Base-by-base conservation (phyloP, 2,329 filamentous ascomycete species). In the Xylariaceae sp. region DNA sequence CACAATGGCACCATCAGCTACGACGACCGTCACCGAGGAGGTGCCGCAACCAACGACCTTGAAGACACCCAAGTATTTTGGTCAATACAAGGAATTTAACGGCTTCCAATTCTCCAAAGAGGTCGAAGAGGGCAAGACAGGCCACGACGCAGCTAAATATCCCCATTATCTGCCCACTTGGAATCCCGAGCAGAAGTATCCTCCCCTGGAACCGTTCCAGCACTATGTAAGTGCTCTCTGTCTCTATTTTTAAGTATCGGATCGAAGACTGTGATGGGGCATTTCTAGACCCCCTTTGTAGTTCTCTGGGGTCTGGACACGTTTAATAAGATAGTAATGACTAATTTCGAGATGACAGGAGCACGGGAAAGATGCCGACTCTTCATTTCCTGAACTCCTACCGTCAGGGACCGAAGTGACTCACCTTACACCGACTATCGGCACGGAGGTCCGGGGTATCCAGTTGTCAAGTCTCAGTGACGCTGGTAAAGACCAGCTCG, bases 401-500 rank as follows among this genome's bases (percentile, higher is more conserved):
- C 74, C 77, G 2, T 67, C 73, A 36, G 71, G 71, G n/a, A 73
- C 72, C 7, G 70, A 76, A 31, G 71, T 84, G 40, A 77, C 73
- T 11, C 75, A 91, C 18, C 71, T 92, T 36, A 90, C 88, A 1
- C 87, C 87, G 1, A 84, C 81, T 43, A 91, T 89, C 59, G 89
- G 89, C 51, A 83, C 86, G 14, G 88, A 91, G 64, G 75, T 93
- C 31, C 75, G 73, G 4, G 87, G 87, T 36, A 73, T 92, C 31
- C 88, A 93, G 69, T 73, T 93, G 31, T 88, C 82, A 71, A 77
- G 79, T 56, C 77, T 93, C 12, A 82, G 74, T 48, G 71, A 83
- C 41, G 82, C 84, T 14, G 88, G 84, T 48, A 90, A 90, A 66
- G 86, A 92, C 62, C 86, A 93, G 67, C 77, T 93, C 5, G 88